A percentile compares a stretch with the other conserved stretches of the same genome.
These are phyloP conservation scores for Pilobolus umbonatus DNA, from an alignment of 192 early-diverging fungal species.

Conservation along the genomic window DNA sequence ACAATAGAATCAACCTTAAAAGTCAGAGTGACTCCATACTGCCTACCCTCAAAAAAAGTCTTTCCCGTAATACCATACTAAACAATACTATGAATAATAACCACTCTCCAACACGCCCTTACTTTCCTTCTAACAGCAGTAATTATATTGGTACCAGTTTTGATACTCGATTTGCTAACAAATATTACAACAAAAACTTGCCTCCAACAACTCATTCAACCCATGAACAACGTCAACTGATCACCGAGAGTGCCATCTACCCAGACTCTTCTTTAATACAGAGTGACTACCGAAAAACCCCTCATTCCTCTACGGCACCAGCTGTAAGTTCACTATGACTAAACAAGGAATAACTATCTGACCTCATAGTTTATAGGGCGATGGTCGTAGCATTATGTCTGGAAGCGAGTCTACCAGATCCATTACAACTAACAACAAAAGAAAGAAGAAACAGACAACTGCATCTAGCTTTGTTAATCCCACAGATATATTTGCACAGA, in stretches of 20 bases:
- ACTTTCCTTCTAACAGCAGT: constrained; percentile 9
- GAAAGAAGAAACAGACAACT: constrained; percentile 19
- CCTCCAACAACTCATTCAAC: constrained; percentile 16
- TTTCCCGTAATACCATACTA: constrained; percentile 3
- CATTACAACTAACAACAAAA: background rate
- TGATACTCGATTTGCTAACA: constrained; percentile 6
- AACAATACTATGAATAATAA: background rate
- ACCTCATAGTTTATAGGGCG: constrained; percentile 7
- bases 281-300: constrained; percentile 1
- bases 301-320: background rate
- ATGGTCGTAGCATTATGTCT: constrained; percentile 22
- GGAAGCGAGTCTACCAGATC: constrained; percentile 29
- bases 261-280: background rate
- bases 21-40: background rate
- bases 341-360: background rate
- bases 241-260: too few relatives aligned
- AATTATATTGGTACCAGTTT: background rate
- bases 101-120: background rate
- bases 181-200: constrained; percentile 28
- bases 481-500: constrained; percentile 36
- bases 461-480: constrained; percentile 21
- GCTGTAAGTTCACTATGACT: background rate
- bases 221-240: constrained; percentile 1
- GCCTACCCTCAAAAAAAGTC: background rate
- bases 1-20: background rate